Base-by-base conservation (phyloP, 2,329 filamentous ascomycete species). In the Pezicula neosporulosa region DNA sequence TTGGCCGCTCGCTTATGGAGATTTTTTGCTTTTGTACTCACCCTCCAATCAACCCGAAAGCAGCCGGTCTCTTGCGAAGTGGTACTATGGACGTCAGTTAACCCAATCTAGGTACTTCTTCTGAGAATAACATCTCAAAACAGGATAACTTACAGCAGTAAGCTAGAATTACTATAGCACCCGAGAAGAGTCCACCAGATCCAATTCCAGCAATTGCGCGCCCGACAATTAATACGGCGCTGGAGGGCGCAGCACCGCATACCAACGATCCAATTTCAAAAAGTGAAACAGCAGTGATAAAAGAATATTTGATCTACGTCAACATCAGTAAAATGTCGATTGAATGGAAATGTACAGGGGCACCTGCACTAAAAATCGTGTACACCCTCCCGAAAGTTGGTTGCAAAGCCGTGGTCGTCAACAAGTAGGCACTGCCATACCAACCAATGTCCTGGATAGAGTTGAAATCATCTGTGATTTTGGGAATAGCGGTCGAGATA, bases 401-500 rank as follows among this genome's bases (percentile, higher is more conserved):
- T 35, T 63, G 61, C 4, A 63, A 48, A 19, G 60, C 70, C 50
- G 61, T 68, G 48, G 59, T 60, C 1, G 68, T 67, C 19, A 71
- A 59, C 8, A 70, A 54, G 51, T 68, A 70, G 1, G 63, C 56
- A 24, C 62, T 63, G 12, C 66, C 67, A 61, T 72, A 72, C 55
- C 51, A 61, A 30, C 58, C 58, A 51, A 60, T 60, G 38, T 62
- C 60, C 21, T 58, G 53, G 16, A 62, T 57, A 35, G 53, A 57
- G 7, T 58, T 44, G 39, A 55, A 55, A 13, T 50, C 19, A 50
- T 55, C 53, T 5, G 49, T 72, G 45, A 73, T 72, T 33, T 67
- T 66, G 10, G 70, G 70, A 44, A 72, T 70, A 4, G 70, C 70
- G 6, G 68, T 70, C 7, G 67, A 33, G 12, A 33, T 33, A 43